Base-by-base conservation (phyloP, 257 asterid genomes). In the Fraxinus pennsylvanica region DNA sequence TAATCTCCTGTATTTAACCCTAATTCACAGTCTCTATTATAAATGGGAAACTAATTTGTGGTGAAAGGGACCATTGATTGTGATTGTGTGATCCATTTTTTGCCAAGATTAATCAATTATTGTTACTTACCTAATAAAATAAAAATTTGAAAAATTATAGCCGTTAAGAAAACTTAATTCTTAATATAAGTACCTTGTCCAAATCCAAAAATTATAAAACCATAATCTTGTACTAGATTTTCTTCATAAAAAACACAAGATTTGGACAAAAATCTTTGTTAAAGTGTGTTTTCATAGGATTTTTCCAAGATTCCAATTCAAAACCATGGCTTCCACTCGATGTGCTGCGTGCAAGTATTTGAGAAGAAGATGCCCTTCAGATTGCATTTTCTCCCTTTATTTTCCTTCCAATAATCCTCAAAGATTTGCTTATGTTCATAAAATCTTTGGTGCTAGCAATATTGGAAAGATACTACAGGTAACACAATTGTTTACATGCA, bases 331-430 rank as follows among this genome's bases (percentile, higher is more conserved):
- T 81, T 78, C 79, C 6, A 52, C 47, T 36, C 84, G 85, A 21
- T 85, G 85, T 81, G 87, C 85, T 41, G 89, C 86, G n/a, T 80
- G 86, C 41, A 85, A 78, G 13, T 81, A 81, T 72, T 77, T 75
- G 72, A 85, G 87, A 69, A 78, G 81, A 67, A 82, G 79, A 74
- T 85, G 87, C 32, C 89, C 84, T 27, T 72, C 82, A 27, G 74
- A 81, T 85, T 85, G 84, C 61, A 47, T 80, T 2, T 83, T 85
- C 41, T 50, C 79, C 4, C 85, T 85, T 63, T 83, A 85, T 80
- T 85, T 85, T 68, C 89, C 87, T 80, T 52, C 81, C 30, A 78
- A 27, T 72, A 69, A 85, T 80, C 82, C 76, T 45, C 81, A 72
- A 75, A 83, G 85, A 85, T 83, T 83, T 83, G 70, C 82, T 35